phyloP scores from a whole-genome alignment of 2,329 filamentous ascomycete genomes.

The Malbranchea cinnamomea region DNA sequence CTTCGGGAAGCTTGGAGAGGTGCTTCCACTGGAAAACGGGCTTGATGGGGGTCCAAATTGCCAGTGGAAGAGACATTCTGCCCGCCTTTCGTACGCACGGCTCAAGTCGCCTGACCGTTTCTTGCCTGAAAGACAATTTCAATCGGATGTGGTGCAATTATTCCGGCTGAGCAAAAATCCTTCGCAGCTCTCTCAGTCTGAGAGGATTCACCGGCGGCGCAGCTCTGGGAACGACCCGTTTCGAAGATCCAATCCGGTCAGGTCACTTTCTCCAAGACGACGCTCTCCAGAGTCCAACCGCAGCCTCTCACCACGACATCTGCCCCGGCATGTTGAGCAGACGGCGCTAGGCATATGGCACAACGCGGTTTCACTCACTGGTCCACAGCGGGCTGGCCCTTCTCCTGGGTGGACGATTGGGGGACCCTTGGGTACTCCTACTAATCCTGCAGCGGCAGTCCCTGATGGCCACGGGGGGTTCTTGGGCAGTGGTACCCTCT shows the following conservation, averaged over 20 bases:
- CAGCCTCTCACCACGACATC: constrained; percentile 15
- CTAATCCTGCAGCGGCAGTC: constrained; percentile 25
- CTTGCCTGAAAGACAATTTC: constrained; percentile 34
- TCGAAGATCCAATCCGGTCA: constrained; percentile 26
- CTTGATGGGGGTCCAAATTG: too few relatives aligned
- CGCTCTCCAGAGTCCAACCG: constrained; percentile 8
- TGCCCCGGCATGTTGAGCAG: constrained; percentile 22
- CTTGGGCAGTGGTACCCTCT: constrained; percentile 56
- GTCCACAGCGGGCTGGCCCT: too few relatives aligned
- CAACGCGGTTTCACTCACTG: too few relatives aligned
- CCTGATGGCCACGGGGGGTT: constrained; percentile 50
- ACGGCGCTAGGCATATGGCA: too few relatives aligned
- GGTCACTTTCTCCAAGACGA: constrained; percentile 11
- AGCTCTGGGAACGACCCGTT: constrained; percentile 36
- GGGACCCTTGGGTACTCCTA: constrained; percentile 38
- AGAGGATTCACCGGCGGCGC: constrained; percentile 32
- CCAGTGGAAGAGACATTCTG: constrained; percentile 6
- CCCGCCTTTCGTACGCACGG: constrained; percentile 9
- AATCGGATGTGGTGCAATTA: constrained; percentile 29
- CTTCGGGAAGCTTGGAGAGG: too few relatives aligned
- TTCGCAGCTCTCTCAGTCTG: constrained; percentile 30
- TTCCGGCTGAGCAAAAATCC: constrained; percentile 39
- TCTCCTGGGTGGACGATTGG: constrained; percentile 68
- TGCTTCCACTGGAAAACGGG: too few relatives aligned
- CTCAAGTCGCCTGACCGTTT: constrained; percentile 41